Base-by-base conservation (phyloP, 331 rosid genomes). In the Quercus phellos region DNA sequence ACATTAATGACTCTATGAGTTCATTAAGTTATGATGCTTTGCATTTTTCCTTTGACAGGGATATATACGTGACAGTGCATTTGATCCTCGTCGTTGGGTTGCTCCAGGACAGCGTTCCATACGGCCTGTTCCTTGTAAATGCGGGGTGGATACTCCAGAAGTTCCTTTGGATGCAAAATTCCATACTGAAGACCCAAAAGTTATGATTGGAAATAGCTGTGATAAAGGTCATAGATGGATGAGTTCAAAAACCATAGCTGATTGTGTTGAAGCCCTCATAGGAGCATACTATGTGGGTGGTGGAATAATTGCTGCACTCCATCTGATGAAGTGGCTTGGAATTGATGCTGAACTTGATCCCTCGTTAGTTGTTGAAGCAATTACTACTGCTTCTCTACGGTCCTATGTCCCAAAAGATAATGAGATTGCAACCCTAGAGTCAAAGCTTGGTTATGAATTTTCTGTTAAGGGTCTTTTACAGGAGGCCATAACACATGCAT, bases 51-150 rank as follows among this genome's bases (percentile, higher is more conserved):
- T 80, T 60, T 32, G 4, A 70, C 76, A 95, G 99, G 97, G 89
- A 50, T 92, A 91, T 76, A 86, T 92, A 32, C 90, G 90, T 55
- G 98, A 95, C 75, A 74, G 90, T 59, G 92, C 98, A 60, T 95
- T 95, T 81, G 99, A 95, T 82, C 97, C 98, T 12, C 97, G 97
- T 29, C 97, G 99, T 34, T 95, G 99, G 99, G 81, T 83, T 84
- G 97, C 98, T 79, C 98, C 99, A 0, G 99, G 98, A 78, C 97
- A 95, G 73, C 70, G 14, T 79, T 78, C 88, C 54, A 54, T 89
- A 75, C 85, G 88, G 21, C 69, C 88, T 24, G 89, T 85, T 81
- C 75, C 70, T 73, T 95, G 99, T 85, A 78, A 88, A 76, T 93
- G 98, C 55, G 92, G 88, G 87, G 87, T 95, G 81, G 99, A 93